These are phyloP conservation scores for Beta macrorhiza DNA, from an alignment of 179 eudicot species.

Conservation along the genomic window DNA sequence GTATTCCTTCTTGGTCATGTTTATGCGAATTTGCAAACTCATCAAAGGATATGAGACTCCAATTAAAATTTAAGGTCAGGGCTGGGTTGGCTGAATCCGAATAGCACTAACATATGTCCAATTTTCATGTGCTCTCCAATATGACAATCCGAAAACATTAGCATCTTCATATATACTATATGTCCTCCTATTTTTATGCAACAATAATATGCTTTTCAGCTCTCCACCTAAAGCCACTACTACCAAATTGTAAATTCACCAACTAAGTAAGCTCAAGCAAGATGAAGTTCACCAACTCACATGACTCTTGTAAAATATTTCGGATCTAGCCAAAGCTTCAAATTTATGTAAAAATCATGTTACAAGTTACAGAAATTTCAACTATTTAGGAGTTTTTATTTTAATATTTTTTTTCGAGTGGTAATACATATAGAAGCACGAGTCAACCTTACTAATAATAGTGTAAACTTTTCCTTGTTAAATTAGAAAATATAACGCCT, in stretches of 20 bases:
- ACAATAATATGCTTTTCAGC: slow-evolving; percentile 19
- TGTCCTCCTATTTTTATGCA: slow-evolving; percentile 30
- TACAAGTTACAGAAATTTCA: background rate
- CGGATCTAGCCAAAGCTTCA: background rate
- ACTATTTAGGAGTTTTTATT: too few relatives aligned
- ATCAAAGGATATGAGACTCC: slow-evolving; percentile 8
- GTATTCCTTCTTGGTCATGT: too few relatives aligned
- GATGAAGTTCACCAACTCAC: slow-evolving; percentile 27
- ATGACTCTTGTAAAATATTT: slow-evolving; percentile 10
- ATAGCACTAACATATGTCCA: slow-evolving; percentile 38
- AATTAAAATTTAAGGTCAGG: slow-evolving; percentile 14
- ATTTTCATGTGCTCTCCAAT: slow-evolving; percentile 36
- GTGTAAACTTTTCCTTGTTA: too few relatives aligned
- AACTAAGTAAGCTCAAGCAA: background rate
- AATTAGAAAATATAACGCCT: too few relatives aligned
- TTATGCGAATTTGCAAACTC: too few relatives aligned
- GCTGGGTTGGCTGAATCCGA: slow-evolving; percentile 34
- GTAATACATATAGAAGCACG: too few relatives aligned
- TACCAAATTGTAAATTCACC: slow-evolving; percentile 11
- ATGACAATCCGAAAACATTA: slow-evolving; percentile 27
- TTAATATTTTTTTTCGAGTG: too few relatives aligned
- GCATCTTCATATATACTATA: slow-evolving; percentile 30
- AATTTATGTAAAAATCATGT: background rate
- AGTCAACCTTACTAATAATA: too few relatives aligned
- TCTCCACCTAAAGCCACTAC: slow-evolving; percentile 28